A percentile compares a stretch with the other conserved stretches of the same genome.
phyloP scores from a whole-genome alignment of 2,329 filamentous ascomycete species.

The Beauveria sp. region DNA sequence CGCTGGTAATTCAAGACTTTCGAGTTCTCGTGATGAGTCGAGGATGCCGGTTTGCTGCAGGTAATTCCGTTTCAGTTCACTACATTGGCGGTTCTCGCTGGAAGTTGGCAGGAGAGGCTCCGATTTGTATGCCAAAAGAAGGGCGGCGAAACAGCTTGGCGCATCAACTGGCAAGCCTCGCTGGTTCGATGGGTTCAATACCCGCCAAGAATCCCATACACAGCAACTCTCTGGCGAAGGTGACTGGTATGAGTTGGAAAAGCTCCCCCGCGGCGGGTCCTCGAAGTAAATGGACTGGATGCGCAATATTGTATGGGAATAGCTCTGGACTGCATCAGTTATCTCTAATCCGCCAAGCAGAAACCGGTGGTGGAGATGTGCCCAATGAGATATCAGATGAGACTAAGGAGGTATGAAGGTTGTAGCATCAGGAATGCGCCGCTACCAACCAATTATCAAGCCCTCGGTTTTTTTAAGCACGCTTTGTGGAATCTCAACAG shows the following conservation, averaged over 20 bases:
- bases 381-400: neutral
- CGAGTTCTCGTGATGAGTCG: too few relatives aligned
- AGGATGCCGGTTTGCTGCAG: too few relatives aligned
- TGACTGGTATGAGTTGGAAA: slow-evolving; percentile 11
- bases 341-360: neutral
- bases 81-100: neutral
- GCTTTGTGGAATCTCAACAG: slow-evolving; percentile 6
- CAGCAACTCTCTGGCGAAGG: slow-evolving; percentile 11
- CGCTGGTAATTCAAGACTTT: too few relatives aligned
- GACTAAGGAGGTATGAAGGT: neutral
- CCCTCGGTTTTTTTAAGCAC: neutral
- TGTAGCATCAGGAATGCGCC: neutral
- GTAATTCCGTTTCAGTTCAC: too few relatives aligned
- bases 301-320: slow-evolving; percentile 14
- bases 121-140: slow-evolving; percentile 11
- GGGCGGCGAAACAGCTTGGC: slow-evolving; percentile 11
- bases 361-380: neutral
- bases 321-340: slow-evolving; percentile 2
- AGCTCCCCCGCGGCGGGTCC: slow-evolving; percentile 10
- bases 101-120: slow-evolving; percentile 11
- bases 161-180: slow-evolving; percentile 11
- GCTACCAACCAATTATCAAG: neutral
- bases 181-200: slow-evolving; percentile 12
- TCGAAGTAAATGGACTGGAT: slow-evolving; percentile 12
- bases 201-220: slow-evolving; percentile 11